Evolutionary conservation across 192 early-diverging fungal species (phyloP).

Genomic region (Coemansia sp.): DNA sequence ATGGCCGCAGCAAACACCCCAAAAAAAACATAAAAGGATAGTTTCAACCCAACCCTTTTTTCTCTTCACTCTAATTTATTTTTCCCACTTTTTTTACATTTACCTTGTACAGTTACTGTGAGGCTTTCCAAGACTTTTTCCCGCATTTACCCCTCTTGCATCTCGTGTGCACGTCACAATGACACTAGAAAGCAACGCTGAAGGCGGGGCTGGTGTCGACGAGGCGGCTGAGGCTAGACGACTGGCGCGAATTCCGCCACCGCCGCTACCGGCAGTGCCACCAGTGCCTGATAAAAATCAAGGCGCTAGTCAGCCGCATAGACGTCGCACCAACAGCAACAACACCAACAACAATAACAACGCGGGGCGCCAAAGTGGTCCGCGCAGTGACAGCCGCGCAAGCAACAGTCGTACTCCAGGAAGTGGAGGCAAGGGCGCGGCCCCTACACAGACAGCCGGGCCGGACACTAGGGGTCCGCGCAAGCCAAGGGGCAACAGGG

Average conservation of each 20-base stretch:
- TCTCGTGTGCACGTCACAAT: conserved; percentile 4
- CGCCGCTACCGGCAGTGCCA: neutral
- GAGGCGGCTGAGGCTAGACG: conserved; percentile 3
- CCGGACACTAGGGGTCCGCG: neutral
- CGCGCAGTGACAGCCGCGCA: conserved; percentile 6
- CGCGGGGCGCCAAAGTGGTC: neutral
- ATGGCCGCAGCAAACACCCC: neutral
- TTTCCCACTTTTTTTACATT: neutral
- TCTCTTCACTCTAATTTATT: neutral
- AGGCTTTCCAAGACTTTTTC: neutral
- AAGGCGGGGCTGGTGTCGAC: conserved; percentile 4
- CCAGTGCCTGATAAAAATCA: conserved; percentile 8
- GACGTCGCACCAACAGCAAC: conserved; percentile 2
- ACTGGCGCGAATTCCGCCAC: neutral
- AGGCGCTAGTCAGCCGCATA: neutral
- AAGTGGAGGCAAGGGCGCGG: neutral
- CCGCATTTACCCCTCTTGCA: neutral
- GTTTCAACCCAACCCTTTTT: neutral
- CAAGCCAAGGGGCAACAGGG: neutral
- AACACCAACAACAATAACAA: neutral
- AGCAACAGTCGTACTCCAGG: neutral
- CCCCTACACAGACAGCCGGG: neutral
- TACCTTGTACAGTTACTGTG: neutral
- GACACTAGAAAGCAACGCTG: conserved; percentile 5
- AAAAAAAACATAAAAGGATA: neutral